Conservation (phyloP, 73 alveolate genomes). For the Blepharisma japonicum region DNA sequence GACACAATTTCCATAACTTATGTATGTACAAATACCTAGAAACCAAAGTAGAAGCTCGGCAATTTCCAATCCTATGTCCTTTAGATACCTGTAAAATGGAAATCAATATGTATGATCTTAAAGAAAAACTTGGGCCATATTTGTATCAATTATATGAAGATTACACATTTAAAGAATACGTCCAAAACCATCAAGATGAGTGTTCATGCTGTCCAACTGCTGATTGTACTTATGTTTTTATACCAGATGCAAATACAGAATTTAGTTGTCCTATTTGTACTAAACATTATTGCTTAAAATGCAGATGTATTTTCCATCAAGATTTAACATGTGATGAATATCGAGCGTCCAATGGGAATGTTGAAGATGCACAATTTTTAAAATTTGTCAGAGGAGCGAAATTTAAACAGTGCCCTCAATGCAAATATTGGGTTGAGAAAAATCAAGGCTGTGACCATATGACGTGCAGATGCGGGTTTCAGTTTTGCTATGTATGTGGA, state of each 20-base stretch:
- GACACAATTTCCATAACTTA: conserved; percentile 51
- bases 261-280: conserved; percentile 58
- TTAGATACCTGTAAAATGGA: conserved; percentile 44
- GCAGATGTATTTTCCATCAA: conserved; percentile 58
- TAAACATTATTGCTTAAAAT: conserved; percentile 58
- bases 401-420: conserved; percentile 45
- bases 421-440: conserved; percentile 60
- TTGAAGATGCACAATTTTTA: conserved; percentile 39
- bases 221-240: conserved; percentile 62
- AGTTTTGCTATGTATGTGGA: conserved; percentile 64
- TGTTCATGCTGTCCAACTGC: conserved; percentile 81
- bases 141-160: conserved; percentile 34
- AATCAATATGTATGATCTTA: conserved; percentile 37
- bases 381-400: conserved; percentile 54
- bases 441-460: conserved; percentile 59
- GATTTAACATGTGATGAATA: conserved; percentile 60
- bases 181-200: conserved; percentile 53
- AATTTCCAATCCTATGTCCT: conserved; percentile 54
- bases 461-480: conserved; percentile 61
- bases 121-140: conserved; percentile 38
- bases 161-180: conserved; percentile 34
- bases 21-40: conserved; percentile 50
- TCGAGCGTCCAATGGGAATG: no score
- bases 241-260: conserved; percentile 39
- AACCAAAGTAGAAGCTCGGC: conserved; percentile 43